Base-by-base conservation (phyloP, 225 moss, liverwort and hornwort genomes). In the Pseudoscleropodium purum region DNA sequence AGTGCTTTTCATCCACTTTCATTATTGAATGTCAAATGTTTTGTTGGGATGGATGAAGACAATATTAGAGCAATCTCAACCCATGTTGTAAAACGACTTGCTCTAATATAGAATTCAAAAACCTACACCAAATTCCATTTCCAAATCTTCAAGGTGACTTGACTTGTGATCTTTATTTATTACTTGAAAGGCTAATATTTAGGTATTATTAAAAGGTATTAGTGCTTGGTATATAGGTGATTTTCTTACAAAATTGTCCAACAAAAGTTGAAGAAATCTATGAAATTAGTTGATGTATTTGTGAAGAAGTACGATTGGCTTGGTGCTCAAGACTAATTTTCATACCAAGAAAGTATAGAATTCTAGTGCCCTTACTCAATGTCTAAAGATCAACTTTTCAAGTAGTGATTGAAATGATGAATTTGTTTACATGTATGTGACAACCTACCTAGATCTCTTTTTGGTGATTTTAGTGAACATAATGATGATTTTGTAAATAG, bases 391-490 rank as follows among this genome's bases (percentile, higher is more conserved):
- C 24, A 39, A 39, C 13, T 39, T 39, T 72, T 41, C 1, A 41
- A 26, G 8, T 1, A 26, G 9, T 9, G 1, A 8, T 39, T 72
- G 41, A 5, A 72, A 26, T 26, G 15, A 41, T 7, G 25, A 70
- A 39, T 25, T 25, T 7, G 7, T 24, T 24, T 39, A 70, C 4
- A 13, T 8, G 14, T 39, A 39, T 39, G 24, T 39, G 7, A 14
- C 2, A 7, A 0, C 0, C 24, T 39, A 4, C 0, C 4, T 70
- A 1, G 0, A 39, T 70, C 24, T 39, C 13, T 23, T 7, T 25
- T 25, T 13, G 1, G 24, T 39, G 7, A 69, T 39, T n/a, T 7
- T 69, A 37, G 21, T 39, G 4, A n/a, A 39, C 0, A 13, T 24
- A 70, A 39, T 39, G 24, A 39, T 24, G 7, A 13, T 69, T 23